These are phyloP conservation scores for Trichoderma koningiopsis DNA, from an alignment of 2,329 filamentous ascomycete species.

Conservation along the genomic window DNA sequence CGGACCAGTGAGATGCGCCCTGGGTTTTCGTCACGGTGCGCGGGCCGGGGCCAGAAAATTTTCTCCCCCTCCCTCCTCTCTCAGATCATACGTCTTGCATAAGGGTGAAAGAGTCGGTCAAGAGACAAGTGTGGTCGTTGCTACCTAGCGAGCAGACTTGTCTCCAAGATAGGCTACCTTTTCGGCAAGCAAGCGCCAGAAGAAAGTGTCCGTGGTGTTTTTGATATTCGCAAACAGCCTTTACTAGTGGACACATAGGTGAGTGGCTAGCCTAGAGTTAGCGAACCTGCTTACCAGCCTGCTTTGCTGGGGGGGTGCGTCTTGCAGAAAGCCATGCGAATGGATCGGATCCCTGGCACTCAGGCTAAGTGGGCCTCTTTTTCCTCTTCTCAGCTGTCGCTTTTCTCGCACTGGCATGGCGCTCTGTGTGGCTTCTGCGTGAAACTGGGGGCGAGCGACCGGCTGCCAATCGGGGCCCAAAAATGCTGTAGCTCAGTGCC, in stretches of 20 bases:
- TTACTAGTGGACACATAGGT: conserved; percentile 10
- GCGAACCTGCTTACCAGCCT: conserved; percentile 16
- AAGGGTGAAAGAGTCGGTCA: conserved; percentile 27
- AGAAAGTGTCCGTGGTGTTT: conserved; percentile 9
- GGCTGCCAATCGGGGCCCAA: conserved; percentile 30
- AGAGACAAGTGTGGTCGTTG: neutral
- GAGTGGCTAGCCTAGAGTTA: conserved; percentile 21
- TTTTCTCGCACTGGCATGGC: conserved; percentile 7
- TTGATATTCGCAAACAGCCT: conserved; percentile 19
- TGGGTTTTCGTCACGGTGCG: conserved; percentile 18
- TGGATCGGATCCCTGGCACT: conserved; percentile 10
- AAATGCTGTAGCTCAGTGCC: conserved; percentile 22
- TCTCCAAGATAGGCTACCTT: conserved; percentile 15
- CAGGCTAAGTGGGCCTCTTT: neutral
- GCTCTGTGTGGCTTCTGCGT: conserved; percentile 14
- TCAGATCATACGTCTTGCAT: conserved; percentile 17
- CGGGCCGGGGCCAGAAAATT: conserved; percentile 16
- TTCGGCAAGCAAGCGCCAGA: conserved; percentile 15
- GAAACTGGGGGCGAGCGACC: conserved; percentile 20
- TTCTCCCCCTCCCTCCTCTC: conserved; percentile 1
- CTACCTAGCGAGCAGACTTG: conserved; percentile 16
- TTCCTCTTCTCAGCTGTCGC: neutral
- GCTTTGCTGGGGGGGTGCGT: conserved; percentile 19
- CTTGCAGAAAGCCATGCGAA: neutral
- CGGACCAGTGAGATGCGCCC: conserved; percentile 21